Evolutionary conservation across 192 early-diverging fungal genomes (phyloP), one percentile per base, ranked within the genome.

Genomic region (Coemansia biformis): DNA sequence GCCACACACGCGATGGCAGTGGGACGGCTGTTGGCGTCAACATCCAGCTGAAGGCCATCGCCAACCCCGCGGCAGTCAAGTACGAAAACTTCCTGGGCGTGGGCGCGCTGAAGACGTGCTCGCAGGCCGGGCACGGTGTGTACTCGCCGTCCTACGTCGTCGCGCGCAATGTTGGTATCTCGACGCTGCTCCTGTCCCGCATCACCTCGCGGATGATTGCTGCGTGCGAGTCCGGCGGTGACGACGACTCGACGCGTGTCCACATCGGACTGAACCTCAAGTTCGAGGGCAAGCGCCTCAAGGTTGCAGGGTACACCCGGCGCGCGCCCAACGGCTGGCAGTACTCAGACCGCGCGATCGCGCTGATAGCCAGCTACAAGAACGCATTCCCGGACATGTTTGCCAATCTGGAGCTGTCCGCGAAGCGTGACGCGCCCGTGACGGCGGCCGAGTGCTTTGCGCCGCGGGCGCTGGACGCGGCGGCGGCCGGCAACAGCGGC

Each of bases 251-350:
- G 16, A 61, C 75, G 10, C 66, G 63, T 8, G 33, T 82, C 22
- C 89, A 91, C 42, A 54, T 96, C 22, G 96, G 96, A 2, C 75
- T 98, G 26, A 85, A 85, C 50, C 77, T 98, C 40, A 96, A 97
- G 54, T 96, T 93, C 57, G 93, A 96, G 39, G 78, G 76, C 8
- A 86, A 87, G 56, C 79, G 82, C 37, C 78, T 85, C 42, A 96
- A 96, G 58, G 94, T 91, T 0, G 48, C 89, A 4, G 94, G 93
- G 2, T 95, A 93, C 59, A 83, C 91, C 5, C 75, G 82, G 35
- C 93, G 94, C 54, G 61, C 57, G 4, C 80, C 83, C 17, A 73
- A 65, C 21, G 78, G 79, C 12, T 98, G 96, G 96, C 87, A 91
- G 63, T 98, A 79, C 45, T 88, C 85, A 24, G 66, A 78, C 44